Conservation (phyloP, 1,139 yeast species). For the Blastobotrys ciferrii region DNA sequence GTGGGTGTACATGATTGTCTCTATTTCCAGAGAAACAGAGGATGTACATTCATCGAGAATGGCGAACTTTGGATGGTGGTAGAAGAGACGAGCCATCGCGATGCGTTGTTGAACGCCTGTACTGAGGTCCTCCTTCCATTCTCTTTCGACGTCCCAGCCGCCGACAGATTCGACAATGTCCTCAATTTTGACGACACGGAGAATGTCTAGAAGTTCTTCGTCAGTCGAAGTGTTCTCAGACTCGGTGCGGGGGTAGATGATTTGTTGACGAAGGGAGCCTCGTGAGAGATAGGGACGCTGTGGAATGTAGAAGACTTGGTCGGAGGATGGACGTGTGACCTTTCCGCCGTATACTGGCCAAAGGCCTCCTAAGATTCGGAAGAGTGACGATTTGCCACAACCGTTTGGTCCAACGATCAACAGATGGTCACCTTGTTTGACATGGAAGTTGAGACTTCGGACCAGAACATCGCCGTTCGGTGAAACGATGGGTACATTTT, state of each 20-base stretch:
- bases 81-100: slow-evolving; percentile 90
- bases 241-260: slow-evolving; percentile 77
- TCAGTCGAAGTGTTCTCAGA: slow-evolving; percentile 63
- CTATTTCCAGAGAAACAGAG: slow-evolving; percentile 88
- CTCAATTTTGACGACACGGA: slow-evolving; percentile 44
- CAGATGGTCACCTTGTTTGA: slow-evolving; percentile 79
- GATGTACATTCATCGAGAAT: slow-evolving; percentile 95
- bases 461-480: slow-evolving; percentile 81
- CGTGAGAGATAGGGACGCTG: slow-evolving; percentile 84
- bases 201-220: slow-evolving; percentile 58
- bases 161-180: slow-evolving; percentile 42
- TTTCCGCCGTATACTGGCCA: slow-evolving; percentile 73
- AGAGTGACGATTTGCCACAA: slow-evolving; percentile 89
- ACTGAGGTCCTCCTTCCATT: slow-evolving; percentile 87
- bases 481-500: slow-evolving; percentile 73
- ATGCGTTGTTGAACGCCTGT: slow-evolving; percentile 91
- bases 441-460: slow-evolving; percentile 61
- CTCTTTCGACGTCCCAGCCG: slow-evolving; percentile 66
- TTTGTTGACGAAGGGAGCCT: slow-evolving; percentile 80
- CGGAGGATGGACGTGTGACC: slow-evolving; percentile 66
- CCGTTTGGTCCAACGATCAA: slow-evolving; percentile 95
- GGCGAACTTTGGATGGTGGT: slow-evolving; percentile 89
- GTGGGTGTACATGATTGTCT: slow-evolving; percentile 81
- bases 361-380: slow-evolving; percentile 85
- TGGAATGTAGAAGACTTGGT: slow-evolving; percentile 82